phyloP scores from a whole-genome alignment of 768 basidiomycete genomes.

The Leccinum subgranulosum region DNA sequence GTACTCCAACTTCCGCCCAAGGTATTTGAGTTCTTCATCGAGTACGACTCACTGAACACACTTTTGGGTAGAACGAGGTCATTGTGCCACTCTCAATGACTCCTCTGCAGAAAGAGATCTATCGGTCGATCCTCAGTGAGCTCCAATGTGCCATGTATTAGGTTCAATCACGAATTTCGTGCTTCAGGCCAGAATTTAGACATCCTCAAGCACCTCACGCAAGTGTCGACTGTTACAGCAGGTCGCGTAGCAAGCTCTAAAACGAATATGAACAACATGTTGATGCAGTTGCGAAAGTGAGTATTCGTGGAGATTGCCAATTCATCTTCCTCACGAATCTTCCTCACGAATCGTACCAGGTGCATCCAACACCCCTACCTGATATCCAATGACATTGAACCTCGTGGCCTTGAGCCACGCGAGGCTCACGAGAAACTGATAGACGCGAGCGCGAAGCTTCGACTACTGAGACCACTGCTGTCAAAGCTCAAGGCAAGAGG shows the following conservation, averaged over 20 bases:
- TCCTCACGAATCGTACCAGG: slow-evolving; percentile 36
- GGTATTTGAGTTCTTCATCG: slow-evolving; percentile 38
- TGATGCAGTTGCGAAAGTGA: slow-evolving; percentile 88
- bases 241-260: slow-evolving; percentile 36
- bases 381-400: slow-evolving; percentile 77
- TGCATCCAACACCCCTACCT: slow-evolving; percentile 93
- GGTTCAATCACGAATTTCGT: slow-evolving; percentile 8
- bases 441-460: slow-evolving; percentile 82
- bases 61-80: slow-evolving; percentile 67
- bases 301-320: slow-evolving; percentile 22
- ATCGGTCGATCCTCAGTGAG: slow-evolving; percentile 78
- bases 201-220: slow-evolving; percentile 57
- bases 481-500: slow-evolving; percentile 82
- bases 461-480: slow-evolving; percentile 69
- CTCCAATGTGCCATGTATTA: slow-evolving; percentile 8
- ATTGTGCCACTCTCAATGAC: slow-evolving; percentile 90
- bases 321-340: not conserved
- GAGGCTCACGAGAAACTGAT: slow-evolving; percentile 80
- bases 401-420: slow-evolving; percentile 47
- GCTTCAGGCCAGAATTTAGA: slow-evolving; percentile 67
- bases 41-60: slow-evolving; percentile 1
- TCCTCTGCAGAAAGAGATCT: slow-evolving; percentile 82
- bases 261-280: slow-evolving; percentile 70
- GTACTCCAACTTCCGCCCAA: slow-evolving; percentile 91
- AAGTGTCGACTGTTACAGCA: slow-evolving; percentile 36